Evolutionary conservation across 2,329 filamentous ascomycete genomes (phyloP), one percentile per base, ranked within the genome.

Genomic region (Chalara sp.): DNA sequence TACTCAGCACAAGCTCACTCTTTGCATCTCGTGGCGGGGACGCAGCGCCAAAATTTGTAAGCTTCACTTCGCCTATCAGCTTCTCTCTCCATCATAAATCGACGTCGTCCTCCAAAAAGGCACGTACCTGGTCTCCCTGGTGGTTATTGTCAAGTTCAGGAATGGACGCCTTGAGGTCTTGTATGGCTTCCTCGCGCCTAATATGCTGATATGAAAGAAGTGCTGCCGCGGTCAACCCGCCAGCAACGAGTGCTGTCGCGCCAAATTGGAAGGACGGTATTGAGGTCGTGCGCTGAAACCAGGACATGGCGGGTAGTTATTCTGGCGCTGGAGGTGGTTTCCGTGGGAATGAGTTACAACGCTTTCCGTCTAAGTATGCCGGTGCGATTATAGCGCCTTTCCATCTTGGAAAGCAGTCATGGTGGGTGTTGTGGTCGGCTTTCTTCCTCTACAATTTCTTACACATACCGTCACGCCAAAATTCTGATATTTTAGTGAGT

Each of bases 231-330:
- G 79, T 81, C 0, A 81, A 72, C 6, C 75, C 76, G 13, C 81
- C 82, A 0, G 81, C 85, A 11, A 80, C 69, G 28, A 88, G 72
- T 2, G 88, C 88, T 0, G 87, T 89, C 3, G 84, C 79, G 13
- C 82, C 78, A 35, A 93, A 72, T 65, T 90, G 87, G 6, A 58
- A 61, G 29, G 62, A 53, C 28, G 49, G 54, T 6, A 54, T 58
- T 31, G 51, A 50, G 12, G 54, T 51, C 4, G 58, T 52, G 31
- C 59, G 58, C n/a, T 54, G 56, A 33, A 64, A 50, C 56, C 61
- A 64, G 7, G 61, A 62, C 6, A 60, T 52, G 61, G 64, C 65
- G 7, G 33, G 58, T 30, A 10, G 43, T 44, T 13, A 29, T 51
- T 21, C 30, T 33, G 46, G 30, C 35, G 41, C 21, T 45, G 43